Evolutionary conservation across 768 basidiomycete genomes (phyloP).

Genomic region (Lentinula guzmanii): DNA sequence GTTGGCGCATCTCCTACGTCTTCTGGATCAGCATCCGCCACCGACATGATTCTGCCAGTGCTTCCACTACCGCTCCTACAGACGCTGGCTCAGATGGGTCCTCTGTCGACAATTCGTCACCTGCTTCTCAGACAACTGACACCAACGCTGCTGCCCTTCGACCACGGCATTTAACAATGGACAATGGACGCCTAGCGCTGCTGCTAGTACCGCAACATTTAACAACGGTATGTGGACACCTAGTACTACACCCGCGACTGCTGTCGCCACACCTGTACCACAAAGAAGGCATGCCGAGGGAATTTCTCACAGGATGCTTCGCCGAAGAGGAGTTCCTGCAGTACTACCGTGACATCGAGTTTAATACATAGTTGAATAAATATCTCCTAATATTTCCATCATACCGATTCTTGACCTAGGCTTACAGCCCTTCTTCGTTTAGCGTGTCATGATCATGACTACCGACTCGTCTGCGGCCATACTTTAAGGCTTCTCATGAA

Average conservation of each 20-base stretch:
- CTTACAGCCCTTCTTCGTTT: too few species aligned
- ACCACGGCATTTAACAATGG: not conserved
- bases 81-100: not conserved
- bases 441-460: too few species aligned
- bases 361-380: too few species aligned
- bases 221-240: constrained; percentile 1
- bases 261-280: not conserved
- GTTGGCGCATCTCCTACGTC: not conserved
- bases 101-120: not conserved
- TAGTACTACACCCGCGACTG: not conserved
- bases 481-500: too few species aligned
- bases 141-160: not conserved
- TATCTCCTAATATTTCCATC: too few species aligned
- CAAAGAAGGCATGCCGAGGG: not conserved
- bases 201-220: not conserved
- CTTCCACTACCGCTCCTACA: not conserved
- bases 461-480: too few species aligned
- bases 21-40: not conserved
- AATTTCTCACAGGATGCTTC: not conserved
- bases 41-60: not conserved
- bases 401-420: too few species aligned
- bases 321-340: not conserved
- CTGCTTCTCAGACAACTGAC: not conserved
- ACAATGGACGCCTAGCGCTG: not conserved
- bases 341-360: too few species aligned